These are phyloP conservation scores for Pterulicium gracile DNA, from an alignment of 1,284 basidiomycete species.

Conservation along the genomic window DNA sequence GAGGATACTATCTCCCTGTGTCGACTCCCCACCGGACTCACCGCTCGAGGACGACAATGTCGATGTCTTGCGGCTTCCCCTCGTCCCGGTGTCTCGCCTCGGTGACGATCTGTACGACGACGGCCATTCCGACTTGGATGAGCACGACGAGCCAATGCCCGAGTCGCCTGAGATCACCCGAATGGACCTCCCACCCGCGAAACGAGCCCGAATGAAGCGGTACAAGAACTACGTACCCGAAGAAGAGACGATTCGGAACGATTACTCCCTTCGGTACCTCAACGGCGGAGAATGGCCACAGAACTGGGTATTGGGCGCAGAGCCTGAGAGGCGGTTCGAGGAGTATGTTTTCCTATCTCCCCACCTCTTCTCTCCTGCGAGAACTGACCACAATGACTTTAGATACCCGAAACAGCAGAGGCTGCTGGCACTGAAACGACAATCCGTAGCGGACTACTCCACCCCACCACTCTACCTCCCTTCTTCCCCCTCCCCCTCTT, in stretches of 20 bases:
- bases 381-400: conserved; percentile 1
- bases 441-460: conserved; percentile 50
- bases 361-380: conserved; percentile 2
- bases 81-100: too few relatives aligned
- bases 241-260: conserved; percentile 92
- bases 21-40: conserved; percentile 22
- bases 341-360: conserved; percentile 54
- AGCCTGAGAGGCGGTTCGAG: conserved; percentile 79
- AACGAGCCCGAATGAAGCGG: conserved; percentile 54
- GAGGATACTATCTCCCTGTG: conserved; percentile 9
- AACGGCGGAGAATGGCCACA: conserved; percentile 86
- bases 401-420: conserved; percentile 90
- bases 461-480: conserved; percentile 63
- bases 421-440: conserved; percentile 69
- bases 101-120: too few relatives aligned
- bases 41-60: conserved; percentile 27
- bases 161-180: conserved; percentile 29
- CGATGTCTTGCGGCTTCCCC: too few relatives aligned
- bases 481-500: too few relatives aligned
- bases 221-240: conserved; percentile 77
- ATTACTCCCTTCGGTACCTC: conserved; percentile 87
- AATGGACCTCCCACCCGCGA: conserved; percentile 54
- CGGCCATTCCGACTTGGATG: too few relatives aligned
- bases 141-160: background rate
- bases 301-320: conserved; percentile 82